Base-by-base conservation (phyloP, 208 protist species). In the Crithidia mellificae region DNA sequence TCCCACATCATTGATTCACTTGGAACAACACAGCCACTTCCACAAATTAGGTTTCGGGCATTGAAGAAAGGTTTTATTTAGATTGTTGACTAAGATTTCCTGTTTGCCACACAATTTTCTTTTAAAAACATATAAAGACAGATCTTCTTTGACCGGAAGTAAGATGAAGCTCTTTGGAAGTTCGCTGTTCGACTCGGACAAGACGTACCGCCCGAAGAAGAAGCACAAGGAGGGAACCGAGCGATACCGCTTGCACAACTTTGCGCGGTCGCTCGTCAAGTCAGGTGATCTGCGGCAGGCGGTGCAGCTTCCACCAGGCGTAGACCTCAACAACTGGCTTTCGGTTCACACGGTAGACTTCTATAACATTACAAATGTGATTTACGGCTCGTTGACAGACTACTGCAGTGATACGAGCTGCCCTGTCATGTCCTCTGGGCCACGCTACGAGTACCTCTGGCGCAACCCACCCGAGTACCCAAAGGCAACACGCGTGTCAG, bases 351-450 rank as follows among this genome's bases (percentile, higher is more conserved):
- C 97, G 1, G 91, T 99, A 5, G 98, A 99, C 73, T 99, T 99
- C 74, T 99, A 99, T 90, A 99, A 99, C 85, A 98, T 99, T 62
- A 98, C 98, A 8, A 99, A 99, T 69, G 89, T 99, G 46, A 77
- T 99, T 22, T 99, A 99, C 73, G 98, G 97, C 56, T 98, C 96
- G 1, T 90, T 99, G 43, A 98, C 98, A n/a, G 98, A 99, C 74
- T 99, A 98, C 75, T 99, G 99, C 87, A 99, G 98, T 17, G 65
- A 66, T 17, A 76, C 85, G 43, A 91, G 69, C 14, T 99, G 98
- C 70, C 95, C 97, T 0, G 80, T 98, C 8, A 99, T 99, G 98
- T 94, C 77, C 7, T 98, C 95, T 8, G 96, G 96, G 0, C 87
- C 85, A n/a, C 87, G 90, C 54, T 98, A 96, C 70, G 97, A 99